These are phyloP conservation scores for Epichloe elymi DNA, from an alignment of 2,329 filamentous ascomycete species.

Conservation along the genomic window DNA sequence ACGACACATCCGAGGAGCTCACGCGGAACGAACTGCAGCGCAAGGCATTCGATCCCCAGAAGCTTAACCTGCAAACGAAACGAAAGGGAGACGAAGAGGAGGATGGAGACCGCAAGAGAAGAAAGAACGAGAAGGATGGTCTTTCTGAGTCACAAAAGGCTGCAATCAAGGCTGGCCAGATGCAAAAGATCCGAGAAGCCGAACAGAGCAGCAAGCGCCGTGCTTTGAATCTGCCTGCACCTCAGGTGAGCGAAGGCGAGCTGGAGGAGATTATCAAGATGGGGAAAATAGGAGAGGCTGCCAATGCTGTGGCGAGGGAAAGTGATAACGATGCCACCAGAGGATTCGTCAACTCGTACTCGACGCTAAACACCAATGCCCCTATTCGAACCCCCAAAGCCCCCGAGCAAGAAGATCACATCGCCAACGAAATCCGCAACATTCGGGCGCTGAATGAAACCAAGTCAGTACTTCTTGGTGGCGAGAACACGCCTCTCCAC, in stretches of 20 bases:
- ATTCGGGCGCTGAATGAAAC: constrained; percentile 86
- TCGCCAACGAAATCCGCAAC: constrained; percentile 92
- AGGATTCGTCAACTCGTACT: constrained; percentile 78
- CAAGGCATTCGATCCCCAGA: constrained; percentile 79
- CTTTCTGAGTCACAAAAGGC: constrained; percentile 67
- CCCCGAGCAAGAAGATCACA: constrained; percentile 83
- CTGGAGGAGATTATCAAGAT: constrained; percentile 98
- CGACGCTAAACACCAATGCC: constrained; percentile 63
- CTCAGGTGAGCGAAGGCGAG: constrained; percentile 85
- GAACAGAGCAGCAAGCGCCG: constrained; percentile 93
- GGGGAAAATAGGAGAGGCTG: constrained; percentile 85
- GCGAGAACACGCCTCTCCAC: constrained; percentile 81
- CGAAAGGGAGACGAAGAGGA: constrained; percentile 90
- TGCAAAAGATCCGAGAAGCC: constrained; percentile 89
- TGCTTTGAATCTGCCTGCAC: constrained; percentile 67
- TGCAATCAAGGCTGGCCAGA: constrained; percentile 82
- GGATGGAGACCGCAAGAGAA: constrained; percentile 65
- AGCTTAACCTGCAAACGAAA: constrained; percentile 82
- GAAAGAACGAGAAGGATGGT: constrained; percentile 76
- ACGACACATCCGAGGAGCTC: constrained; percentile 79
- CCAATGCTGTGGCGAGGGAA: constrained; percentile 58
- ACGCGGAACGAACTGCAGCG: constrained; percentile 70
- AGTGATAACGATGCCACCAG: constrained; percentile 77
- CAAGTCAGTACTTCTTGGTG: constrained; percentile 82
- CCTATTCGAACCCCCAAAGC: constrained; percentile 88